Conservation (phyloP, 2,329 filamentous ascomycete species). For the Aspergillus sp. region DNA sequence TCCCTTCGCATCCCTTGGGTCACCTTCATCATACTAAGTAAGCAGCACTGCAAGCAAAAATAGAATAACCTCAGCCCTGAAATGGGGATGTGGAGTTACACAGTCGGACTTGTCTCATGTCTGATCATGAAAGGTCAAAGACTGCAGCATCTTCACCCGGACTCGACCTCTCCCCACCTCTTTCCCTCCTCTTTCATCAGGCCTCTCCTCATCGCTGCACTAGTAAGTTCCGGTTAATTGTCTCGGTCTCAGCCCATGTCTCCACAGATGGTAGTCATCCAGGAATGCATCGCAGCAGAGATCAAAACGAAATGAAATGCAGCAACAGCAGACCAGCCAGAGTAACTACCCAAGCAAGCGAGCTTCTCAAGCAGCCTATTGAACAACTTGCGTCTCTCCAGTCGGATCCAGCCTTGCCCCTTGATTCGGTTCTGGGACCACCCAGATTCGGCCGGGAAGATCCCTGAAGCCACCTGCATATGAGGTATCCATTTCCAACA, state of each 20-base stretch:
- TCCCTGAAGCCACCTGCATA: constrained; percentile 19
- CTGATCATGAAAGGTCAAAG: neutral
- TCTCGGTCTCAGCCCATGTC: neutral
- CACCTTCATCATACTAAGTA: neutral
- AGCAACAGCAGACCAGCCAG: neutral
- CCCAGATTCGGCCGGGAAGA: constrained; percentile 14
- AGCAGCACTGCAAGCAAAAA: neutral
- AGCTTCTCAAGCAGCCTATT: neutral
- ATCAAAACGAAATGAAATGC: neutral
- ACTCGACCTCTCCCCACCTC: neutral
- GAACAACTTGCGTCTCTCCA: neutral
- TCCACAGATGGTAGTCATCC: neutral
- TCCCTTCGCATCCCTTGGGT: neutral
- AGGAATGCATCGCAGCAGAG: neutral
- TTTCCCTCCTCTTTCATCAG: neutral
- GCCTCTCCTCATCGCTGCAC: neutral
- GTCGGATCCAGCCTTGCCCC: constrained; percentile 1
- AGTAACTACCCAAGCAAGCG: neutral
- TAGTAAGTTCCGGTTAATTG: neutral
- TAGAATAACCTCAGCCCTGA: constrained; percentile 10
- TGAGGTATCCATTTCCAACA: constrained; percentile 19
- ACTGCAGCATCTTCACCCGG: neutral
- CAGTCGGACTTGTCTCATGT: constrained; percentile 3
- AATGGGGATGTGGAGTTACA: constrained; percentile 3
- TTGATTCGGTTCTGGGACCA: constrained; percentile 8